phyloP scores from a whole-genome alignment of 352 stramenopile genomes.

The Phytophthora podocarpi region DNA sequence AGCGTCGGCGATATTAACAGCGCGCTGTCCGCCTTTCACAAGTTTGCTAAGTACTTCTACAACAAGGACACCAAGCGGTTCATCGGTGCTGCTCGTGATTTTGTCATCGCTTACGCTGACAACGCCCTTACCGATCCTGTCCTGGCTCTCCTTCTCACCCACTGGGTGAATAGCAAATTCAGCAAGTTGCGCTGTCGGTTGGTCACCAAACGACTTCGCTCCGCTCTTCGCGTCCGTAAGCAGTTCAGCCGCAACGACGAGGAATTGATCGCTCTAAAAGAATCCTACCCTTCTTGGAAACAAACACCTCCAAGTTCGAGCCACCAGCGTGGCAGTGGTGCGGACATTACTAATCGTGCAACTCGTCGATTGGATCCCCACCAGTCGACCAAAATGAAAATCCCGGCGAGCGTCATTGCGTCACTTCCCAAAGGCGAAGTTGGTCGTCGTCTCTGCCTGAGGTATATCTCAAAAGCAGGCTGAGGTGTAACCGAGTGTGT shows the following conservation, averaged over 20 bases:
- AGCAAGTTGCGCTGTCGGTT: conserved; percentile 5
- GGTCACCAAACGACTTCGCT: background rate
- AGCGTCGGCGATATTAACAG: background rate
- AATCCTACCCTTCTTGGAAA: background rate
- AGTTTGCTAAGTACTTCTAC: conserved; percentile 21
- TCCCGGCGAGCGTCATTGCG: too few relatives aligned
- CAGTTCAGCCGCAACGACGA: conserved; percentile 12
- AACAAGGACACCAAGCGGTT: conserved; percentile 11
- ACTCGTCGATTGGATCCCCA: too few relatives aligned
- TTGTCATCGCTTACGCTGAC: conserved; percentile 6
- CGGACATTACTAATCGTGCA: too few relatives aligned
- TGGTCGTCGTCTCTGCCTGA: too few relatives aligned
- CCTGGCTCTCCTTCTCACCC: conserved; percentile 4
- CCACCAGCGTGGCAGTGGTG: background rate
- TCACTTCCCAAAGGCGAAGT: too few relatives aligned
- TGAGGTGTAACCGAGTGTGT: too few relatives aligned
- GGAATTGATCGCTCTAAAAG: background rate
- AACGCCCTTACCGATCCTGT: background rate
- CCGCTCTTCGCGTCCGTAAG: background rate
- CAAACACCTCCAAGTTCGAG: background rate
- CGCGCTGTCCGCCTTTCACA: conserved; percentile 5
- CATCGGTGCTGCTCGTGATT: background rate
- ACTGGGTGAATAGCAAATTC: conserved; percentile 14
- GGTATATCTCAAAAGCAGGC: too few relatives aligned
- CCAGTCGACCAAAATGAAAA: too few relatives aligned